Base-by-base conservation (phyloP, 768 basidiomycete species). In the Trametes cingulata region DNA sequence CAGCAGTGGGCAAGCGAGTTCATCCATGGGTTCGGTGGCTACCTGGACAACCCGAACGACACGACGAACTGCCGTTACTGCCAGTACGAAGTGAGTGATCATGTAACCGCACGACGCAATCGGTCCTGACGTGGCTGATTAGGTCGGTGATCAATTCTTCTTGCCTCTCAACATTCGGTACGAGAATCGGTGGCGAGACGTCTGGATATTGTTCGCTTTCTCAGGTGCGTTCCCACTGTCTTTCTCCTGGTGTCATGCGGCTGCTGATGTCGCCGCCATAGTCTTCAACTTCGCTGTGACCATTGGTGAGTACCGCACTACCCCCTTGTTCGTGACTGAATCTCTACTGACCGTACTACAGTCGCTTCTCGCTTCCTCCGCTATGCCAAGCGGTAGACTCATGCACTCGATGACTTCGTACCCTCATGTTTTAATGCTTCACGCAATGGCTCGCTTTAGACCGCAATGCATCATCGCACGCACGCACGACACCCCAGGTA, bases 301-400 rank as follows among this genome's bases (percentile, higher is more conserved):
- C 1, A 82, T 86, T 42, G 66, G 78, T 80, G 64, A 67, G 78
- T 73, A 3, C 20, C 10, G n/a, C n/a, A n/a, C n/a, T n/a, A n/a
- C n/a, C n/a, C n/a, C n/a, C n/a, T 35, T 48, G 25, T 51, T 3
- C 6, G 5, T 62, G 55, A 53, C 41, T 27, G 25, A 24, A 24
- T 10, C 14, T 9, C 58, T 41, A 42, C 33, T 65, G 36, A 56
- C 12, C 51, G 9, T 64, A 14, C 60, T 36, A 59, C 72, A 75
- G 80, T 89, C 57, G 89, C 88, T 7, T 90, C 89, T 24, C 81
- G 87, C 45, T 87, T 82, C 75, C 76, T 91, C 46, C 82, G 87
- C 37, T 90, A 85, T 64, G 86, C 88, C 24, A 90, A 82, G 68
- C 85, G 88, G 55, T 86, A 73, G 69, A 65, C 4, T 35, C 22